phyloP scores from a whole-genome alignment of 805 yeast species.

The Myxozyma lipomycoides region DNA sequence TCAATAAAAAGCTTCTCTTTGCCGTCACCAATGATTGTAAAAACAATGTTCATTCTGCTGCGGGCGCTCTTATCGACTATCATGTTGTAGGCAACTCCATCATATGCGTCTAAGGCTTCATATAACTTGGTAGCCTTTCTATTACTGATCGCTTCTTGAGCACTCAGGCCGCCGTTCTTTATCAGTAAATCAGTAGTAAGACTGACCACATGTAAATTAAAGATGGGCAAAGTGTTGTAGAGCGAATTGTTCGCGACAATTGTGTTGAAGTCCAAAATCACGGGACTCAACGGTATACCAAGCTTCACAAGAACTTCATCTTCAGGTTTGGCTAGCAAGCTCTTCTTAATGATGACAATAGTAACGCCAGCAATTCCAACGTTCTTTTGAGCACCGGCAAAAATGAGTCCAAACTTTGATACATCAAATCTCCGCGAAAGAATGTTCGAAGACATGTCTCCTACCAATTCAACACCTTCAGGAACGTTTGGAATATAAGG shows the following conservation, averaged over 20 bases:
- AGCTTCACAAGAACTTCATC: constrained; percentile 57
- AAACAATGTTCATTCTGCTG: constrained; percentile 90
- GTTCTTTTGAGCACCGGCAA: constrained; percentile 97
- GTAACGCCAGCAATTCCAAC: constrained; percentile 96
- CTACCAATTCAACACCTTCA: constrained; percentile 73
- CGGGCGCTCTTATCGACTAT: constrained; percentile 65
- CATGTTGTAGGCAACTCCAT: constrained; percentile 54
- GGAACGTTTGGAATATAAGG: constrained; percentile 52
- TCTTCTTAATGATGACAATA: constrained; percentile 81
- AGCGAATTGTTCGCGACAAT: constrained; percentile 87
- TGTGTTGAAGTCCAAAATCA: constrained; percentile 81
- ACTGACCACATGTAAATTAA: constrained; percentile 81
- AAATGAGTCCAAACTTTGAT: constrained; percentile 76
- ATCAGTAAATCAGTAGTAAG: constrained; percentile 66
- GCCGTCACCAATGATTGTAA: constrained; percentile 63
- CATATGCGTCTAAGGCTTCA: constrained; percentile 57
- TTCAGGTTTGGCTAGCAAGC: constrained; percentile 58
- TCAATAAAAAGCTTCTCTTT: constrained; percentile 63
- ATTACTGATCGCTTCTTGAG: constrained; percentile 55
- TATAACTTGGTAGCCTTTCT: constrained; percentile 65
- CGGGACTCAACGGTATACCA: constrained; percentile 77
- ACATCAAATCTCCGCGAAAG: constrained; percentile 78
- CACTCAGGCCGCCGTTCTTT: constrained; percentile 65
- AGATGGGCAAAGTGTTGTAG: constrained; percentile 92
- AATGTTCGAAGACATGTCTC: constrained; percentile 93